Conservation (phyloP, 2,329 filamentous ascomycete species). For the Penicillium olsonii region DNA sequence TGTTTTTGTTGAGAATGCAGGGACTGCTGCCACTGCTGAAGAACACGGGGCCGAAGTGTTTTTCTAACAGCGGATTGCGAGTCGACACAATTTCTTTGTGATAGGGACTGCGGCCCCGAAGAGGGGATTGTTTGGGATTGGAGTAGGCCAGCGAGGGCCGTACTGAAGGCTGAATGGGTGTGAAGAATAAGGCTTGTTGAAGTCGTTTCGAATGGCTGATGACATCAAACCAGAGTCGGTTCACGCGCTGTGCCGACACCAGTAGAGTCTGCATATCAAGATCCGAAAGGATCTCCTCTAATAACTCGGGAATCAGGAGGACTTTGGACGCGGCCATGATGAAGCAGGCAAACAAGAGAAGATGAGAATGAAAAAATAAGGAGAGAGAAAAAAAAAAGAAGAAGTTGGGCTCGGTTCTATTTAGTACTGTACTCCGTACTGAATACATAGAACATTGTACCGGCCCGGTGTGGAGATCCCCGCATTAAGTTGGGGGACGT, state of each 20-base stretch:
- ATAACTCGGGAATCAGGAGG: not conserved
- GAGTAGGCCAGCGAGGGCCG: not conserved
- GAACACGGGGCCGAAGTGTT: not conserved
- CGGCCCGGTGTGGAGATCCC: not conserved
- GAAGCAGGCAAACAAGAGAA: not conserved
- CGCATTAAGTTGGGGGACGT: not conserved
- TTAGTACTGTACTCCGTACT: too few species aligned
- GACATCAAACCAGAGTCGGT: not conserved
- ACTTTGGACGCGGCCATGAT: not conserved
- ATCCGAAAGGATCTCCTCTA: not conserved
- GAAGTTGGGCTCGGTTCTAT: not conserved
- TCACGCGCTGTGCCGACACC: not conserved
- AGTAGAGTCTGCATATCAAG: not conserved
- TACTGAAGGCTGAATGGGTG: not conserved
- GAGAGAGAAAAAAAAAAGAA: not conserved
- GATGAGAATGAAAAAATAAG: not conserved
- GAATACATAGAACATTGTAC: too few species aligned
- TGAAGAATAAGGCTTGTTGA: not conserved
- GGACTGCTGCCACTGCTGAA: not conserved
- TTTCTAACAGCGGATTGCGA: not conserved
- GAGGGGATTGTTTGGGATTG: not conserved
- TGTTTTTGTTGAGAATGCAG: not conserved
- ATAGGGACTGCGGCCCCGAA: not conserved
- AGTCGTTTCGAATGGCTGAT: not conserved
- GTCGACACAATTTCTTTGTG: not conserved